Conservation (phyloP, 2,329 filamentous ascomycete genomes). For the Colletotrichum tropicicola region DNA sequence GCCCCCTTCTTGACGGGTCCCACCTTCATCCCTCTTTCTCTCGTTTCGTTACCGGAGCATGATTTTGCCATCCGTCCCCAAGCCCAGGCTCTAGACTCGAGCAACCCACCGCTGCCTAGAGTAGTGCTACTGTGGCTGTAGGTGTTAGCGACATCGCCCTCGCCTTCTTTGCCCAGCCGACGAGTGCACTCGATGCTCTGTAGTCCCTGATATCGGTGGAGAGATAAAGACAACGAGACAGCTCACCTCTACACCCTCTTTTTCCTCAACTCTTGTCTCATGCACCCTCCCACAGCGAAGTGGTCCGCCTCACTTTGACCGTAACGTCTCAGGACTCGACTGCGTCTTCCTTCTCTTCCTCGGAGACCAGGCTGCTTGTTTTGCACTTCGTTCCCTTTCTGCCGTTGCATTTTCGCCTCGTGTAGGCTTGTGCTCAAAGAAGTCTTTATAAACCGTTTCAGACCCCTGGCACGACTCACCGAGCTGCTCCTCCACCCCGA, state of each 20-base stretch:
- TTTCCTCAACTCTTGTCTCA: conserved; percentile 14
- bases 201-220: background rate
- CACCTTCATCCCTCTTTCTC: background rate
- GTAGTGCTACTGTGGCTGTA: conserved; percentile 8
- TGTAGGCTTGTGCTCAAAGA: background rate
- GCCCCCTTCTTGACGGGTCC: background rate
- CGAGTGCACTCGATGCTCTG: background rate
- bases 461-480: background rate
- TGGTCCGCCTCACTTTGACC: conserved; percentile 26
- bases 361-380: background rate
- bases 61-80: background rate
- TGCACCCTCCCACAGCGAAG: conserved; percentile 1
- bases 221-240: conserved; percentile 11
- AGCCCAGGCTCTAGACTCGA: background rate
- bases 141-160: background rate
- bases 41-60: background rate
- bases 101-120: background rate
- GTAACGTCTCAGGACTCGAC: background rate
- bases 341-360: background rate
- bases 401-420: background rate
- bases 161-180: background rate
- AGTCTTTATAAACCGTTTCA: conserved; percentile 1
- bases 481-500: background rate
- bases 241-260: conserved; percentile 18
- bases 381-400: background rate